These are phyloP conservation scores for Lactarius quietus DNA, from an alignment of 768 basidiomycete genomes.

Conservation along the genomic window DNA sequence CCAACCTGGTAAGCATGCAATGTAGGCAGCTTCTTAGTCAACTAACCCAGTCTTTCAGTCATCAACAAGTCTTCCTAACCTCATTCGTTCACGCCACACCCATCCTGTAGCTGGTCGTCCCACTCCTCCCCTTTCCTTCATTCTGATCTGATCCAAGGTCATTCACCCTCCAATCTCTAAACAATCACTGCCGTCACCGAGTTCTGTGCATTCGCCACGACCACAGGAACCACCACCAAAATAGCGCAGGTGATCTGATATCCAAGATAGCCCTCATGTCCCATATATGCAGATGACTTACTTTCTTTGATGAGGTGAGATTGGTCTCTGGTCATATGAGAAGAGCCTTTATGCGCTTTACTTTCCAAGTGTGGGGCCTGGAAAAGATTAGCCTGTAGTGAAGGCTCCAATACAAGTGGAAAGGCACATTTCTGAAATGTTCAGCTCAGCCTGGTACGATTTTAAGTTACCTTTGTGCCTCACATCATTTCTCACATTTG, in stretches of 20 bases:
- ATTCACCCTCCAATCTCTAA: slow-evolving; percentile 35
- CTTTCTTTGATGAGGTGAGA: slow-evolving; percentile 53
- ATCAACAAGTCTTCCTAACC: slow-evolving; percentile 52
- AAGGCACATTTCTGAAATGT: neutral
- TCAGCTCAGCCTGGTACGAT: slow-evolving; percentile 19
- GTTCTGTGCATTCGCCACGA: slow-evolving; percentile 33
- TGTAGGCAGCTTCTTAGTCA: no score
- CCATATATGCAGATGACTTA: slow-evolving; percentile 52
- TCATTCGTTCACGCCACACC: slow-evolving; percentile 48
- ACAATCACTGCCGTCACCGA: slow-evolving; percentile 30
- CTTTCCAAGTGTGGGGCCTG: slow-evolving; percentile 31
- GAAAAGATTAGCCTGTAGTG: slow-evolving; percentile 51
- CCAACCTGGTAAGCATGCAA: no score
- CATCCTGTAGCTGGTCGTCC: slow-evolving; percentile 29
- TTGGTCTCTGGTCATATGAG: slow-evolving; percentile 39
- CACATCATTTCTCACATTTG: slow-evolving; percentile 3
- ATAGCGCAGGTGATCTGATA: slow-evolving; percentile 40
- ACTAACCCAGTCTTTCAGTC: no score
- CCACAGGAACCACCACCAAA: slow-evolving; percentile 28
- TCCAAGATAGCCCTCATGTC: slow-evolving; percentile 71
- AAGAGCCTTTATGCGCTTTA: slow-evolving; percentile 26
- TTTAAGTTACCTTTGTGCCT: neutral
- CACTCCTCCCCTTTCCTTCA: slow-evolving; percentile 49
- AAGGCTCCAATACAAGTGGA: slow-evolving; percentile 33
- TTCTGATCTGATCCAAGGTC: slow-evolving; percentile 42